Conservation (phyloP, 352 stramenopile genomes). For the Pythium plurisporium region DNA sequence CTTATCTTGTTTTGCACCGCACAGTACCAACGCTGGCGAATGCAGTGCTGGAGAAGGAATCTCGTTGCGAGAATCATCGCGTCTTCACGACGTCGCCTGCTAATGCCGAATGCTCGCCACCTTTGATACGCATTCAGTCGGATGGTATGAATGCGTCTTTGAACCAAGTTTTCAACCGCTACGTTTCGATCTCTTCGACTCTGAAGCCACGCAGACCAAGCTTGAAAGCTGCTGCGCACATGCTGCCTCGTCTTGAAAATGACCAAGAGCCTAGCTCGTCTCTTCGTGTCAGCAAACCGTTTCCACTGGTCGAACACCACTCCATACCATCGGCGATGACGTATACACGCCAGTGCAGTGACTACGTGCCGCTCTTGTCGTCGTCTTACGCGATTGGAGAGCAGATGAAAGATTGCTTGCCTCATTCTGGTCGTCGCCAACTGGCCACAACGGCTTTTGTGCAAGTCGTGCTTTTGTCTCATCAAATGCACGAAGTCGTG, state of each 20-base stretch:
- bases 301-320: slow-evolving; percentile 1
- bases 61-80: not conserved
- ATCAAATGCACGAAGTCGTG: slow-evolving; percentile 34
- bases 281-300: not conserved
- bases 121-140: not conserved
- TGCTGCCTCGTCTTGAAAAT: slow-evolving; percentile 13
- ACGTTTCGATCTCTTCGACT: too few species aligned
- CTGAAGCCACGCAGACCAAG: slow-evolving; percentile 1
- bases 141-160: too few species aligned
- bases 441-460: not conserved
- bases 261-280: not conserved
- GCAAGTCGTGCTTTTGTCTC: not conserved
- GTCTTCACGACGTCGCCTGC: not conserved
- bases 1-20: not conserved
- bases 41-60: not conserved
- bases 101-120: not conserved
- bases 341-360: not conserved
- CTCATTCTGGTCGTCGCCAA: not conserved
- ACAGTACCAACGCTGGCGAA: slow-evolving; percentile 12
- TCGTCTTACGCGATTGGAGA: not conserved
- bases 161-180: too few species aligned
- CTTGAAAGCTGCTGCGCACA: not conserved
- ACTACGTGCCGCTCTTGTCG: not conserved
- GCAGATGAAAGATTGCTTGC: not conserved
- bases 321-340: not conserved